Evolutionary conservation across 2,329 filamentous ascomycete genomes (phyloP).

Genomic region (Fusarium cyanostomum): DNA sequence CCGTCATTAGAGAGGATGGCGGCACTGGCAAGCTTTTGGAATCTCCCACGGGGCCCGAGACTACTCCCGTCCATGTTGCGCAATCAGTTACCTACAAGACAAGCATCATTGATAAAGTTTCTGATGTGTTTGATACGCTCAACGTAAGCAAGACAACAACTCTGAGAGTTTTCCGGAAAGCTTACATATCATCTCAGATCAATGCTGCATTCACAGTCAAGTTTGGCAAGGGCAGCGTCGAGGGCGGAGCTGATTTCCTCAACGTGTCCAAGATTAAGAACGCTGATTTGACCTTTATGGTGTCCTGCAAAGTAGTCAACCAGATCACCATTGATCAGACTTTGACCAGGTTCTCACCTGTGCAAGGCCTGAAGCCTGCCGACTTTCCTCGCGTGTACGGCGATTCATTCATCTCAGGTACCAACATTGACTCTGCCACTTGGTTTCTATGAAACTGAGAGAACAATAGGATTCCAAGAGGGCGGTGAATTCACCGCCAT

Average conservation of each 20-base stretch:
- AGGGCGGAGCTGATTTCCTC: constrained; percentile 4
- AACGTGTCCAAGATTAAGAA: constrained; percentile 16
- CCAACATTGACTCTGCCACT: background rate
- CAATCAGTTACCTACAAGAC: constrained; percentile 15
- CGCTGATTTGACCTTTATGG: constrained; percentile 11
- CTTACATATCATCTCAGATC: background rate
- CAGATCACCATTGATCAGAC: constrained; percentile 6
- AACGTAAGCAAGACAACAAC: background rate
- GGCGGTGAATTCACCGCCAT: constrained; percentile 4
- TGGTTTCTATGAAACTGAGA: background rate
- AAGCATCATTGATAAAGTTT: constrained; percentile 7
- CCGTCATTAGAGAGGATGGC: background rate
- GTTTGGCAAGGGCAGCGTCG: background rate
- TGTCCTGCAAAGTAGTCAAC: constrained; percentile 12
- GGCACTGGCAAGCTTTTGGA: background rate
- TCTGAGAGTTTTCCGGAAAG: background rate
- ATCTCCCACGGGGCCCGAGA: background rate
- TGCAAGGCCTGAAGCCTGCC: background rate
- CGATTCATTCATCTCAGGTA: constrained; percentile 6
- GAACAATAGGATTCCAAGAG: background rate
- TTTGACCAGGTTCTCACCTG: background rate
- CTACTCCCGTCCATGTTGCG: no score
- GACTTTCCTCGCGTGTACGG: constrained; percentile 1
- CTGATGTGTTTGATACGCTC: constrained; percentile 6
- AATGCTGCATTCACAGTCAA: constrained; percentile 13